Conservation (phyloP, 352 stramenopile species). For the Pythium chondricola region DNA sequence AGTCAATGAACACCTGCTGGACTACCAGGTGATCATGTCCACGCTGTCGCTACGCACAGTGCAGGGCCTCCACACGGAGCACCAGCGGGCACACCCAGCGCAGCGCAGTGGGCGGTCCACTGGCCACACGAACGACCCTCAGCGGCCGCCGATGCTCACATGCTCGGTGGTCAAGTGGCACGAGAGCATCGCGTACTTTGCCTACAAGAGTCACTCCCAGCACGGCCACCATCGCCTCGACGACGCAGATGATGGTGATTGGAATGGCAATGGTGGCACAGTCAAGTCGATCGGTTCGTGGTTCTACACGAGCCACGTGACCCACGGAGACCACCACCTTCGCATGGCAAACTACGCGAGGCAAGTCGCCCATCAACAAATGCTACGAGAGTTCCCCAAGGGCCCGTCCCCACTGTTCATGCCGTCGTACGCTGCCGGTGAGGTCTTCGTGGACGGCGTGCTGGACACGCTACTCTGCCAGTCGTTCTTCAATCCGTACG, state of each 20-base stretch:
- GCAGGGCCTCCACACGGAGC: conserved; percentile 29
- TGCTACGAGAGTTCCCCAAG: conserved; percentile 17
- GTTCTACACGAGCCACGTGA: conserved; percentile 14
- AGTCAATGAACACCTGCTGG: conserved; percentile 36
- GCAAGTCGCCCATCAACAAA: conserved; percentile 7
- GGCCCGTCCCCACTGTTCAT: conserved; percentile 30
- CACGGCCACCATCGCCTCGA: conserved; percentile 10
- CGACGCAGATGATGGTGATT: conserved; percentile 14
- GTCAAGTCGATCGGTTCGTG: conserved; percentile 6
- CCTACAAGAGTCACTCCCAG: conserved; percentile 33
- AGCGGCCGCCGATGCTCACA: conserved; percentile 9
- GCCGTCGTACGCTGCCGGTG: conserved; percentile 43
- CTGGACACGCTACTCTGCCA: conserved; percentile 62
- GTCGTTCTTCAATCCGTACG: conserved; percentile 71
- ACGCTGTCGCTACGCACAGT: conserved; percentile 40
- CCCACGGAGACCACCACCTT: conserved; percentile 1
- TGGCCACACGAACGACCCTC: background rate
- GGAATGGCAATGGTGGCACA: background rate
- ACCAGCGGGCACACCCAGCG: conserved; percentile 12
- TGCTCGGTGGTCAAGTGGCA: conserved; percentile 48
- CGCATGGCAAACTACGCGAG: conserved; percentile 2
- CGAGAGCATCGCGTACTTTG: conserved; percentile 51
- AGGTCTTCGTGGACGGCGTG: conserved; percentile 54
- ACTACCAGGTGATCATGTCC: conserved; percentile 69
- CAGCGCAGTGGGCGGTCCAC: background rate